Evolutionary conservation across 345 rosid genomes (phyloP), one percentile per base, ranked within the genome.

Genomic region (Clarkia xantiana): DNA sequence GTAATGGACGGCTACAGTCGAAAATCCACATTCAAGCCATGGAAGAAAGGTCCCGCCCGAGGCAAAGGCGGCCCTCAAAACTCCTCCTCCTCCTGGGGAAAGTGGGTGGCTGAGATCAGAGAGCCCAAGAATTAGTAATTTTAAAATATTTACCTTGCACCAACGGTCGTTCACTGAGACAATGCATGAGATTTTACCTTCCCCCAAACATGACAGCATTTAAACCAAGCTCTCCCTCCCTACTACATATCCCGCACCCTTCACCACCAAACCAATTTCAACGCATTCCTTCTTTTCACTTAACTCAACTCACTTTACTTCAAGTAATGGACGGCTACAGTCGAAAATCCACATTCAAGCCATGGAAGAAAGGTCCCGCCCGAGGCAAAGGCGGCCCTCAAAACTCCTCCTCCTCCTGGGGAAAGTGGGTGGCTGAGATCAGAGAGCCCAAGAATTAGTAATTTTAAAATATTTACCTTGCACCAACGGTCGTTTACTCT

Each of bases 51-150:
- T 22, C 96, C 94, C 5, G 79, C 87, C 9, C 71, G 93, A 34
- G 96, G 94, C 62, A 84, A 86, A 75, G 96, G 93, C 2, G 96
- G 96, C 43, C 98, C 98, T 11, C 84, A 69, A 41, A 90, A 86
- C 56, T 81, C 96, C 22, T 71, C 80, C 12, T 86, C 93, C 44
- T 84, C 78, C 0, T 91, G 96, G 98, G 98, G 96, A 7, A 91
- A 91, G 67, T 91, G 93, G 98, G 98, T 86, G 1, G 96, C 98
- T 0, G 96, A 91, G 62, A 86, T 91, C 57, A 71, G 94, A 42
- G 98, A 86, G 64, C 98, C 98, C 0, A 91, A 81, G 79, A 86
- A 79, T n/a, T n/a, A n/a, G n/a, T n/a, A n/a, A n/a, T n/a, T n/a
- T n/a, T n/a, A n/a, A n/a, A n/a, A n/a, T n/a, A n/a, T n/a, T n/a